Evolutionary conservation across 2,329 filamentous ascomycete genomes (phyloP).

Genomic region (Monascus ruber): DNA sequence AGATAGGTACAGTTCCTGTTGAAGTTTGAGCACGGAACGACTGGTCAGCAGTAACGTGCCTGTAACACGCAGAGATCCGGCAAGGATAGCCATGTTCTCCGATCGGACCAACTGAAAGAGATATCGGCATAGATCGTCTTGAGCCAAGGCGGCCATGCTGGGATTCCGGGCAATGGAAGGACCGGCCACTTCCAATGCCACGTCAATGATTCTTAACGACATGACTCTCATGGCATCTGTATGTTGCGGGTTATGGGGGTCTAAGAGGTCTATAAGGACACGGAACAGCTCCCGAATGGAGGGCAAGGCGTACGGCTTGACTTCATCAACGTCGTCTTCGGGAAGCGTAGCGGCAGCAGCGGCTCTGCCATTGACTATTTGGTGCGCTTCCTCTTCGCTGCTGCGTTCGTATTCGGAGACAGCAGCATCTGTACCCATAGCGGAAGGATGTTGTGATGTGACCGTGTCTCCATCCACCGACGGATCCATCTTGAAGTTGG

Average conservation of each 20-base stretch:
- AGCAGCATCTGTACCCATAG: constrained; percentile 27
- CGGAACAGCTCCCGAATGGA: constrained; percentile 91
- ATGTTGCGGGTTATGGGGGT: constrained; percentile 85
- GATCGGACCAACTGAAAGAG: constrained; percentile 93
- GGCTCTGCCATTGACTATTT: constrained; percentile 19
- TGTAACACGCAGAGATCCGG: constrained; percentile 83
- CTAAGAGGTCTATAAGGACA: constrained; percentile 83
- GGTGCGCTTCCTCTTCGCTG: constrained; percentile 24
- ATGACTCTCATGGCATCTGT: constrained; percentile 95
- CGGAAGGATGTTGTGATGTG: constrained; percentile 38
- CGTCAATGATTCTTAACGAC: constrained; percentile 93
- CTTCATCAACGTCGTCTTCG: constrained; percentile 40
- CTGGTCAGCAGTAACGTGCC: constrained; percentile 87
- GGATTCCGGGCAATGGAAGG: constrained; percentile 91
- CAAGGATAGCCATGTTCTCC: constrained; percentile 89
- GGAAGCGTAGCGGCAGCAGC: constrained; percentile 24
- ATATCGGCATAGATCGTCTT: constrained; percentile 86
- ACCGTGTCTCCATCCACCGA: constrained; percentile 56
- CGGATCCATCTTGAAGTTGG: constrained; percentile 74
- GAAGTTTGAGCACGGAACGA: constrained; percentile 78
- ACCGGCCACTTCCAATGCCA: constrained; percentile 89
- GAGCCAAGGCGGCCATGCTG: constrained; percentile 72
- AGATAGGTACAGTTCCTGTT: constrained; percentile 90
- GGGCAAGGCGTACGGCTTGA: constrained; percentile 84
- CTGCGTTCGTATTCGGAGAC: constrained; percentile 19